A percentile compares a stretch with the other conserved stretches of the same genome.
Conservation (phyloP, 495 filamentous ascomycete genomes). For the Annulohypoxylon stygium region DNA sequence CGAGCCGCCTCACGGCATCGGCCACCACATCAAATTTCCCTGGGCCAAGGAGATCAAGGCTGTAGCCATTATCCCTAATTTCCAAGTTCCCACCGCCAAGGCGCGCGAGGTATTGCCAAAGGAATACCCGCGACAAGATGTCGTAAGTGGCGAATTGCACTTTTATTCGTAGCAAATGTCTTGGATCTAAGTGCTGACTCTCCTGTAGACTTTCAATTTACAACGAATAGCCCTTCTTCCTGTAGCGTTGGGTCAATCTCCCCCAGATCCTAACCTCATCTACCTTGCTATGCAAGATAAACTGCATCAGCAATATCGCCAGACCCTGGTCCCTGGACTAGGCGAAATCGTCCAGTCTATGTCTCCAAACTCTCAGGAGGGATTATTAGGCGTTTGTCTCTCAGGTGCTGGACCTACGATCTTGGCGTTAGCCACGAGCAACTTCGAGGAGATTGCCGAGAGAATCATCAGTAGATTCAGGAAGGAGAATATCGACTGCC, state of each 20-base stretch:
- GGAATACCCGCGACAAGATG: slow-evolving; percentile 79
- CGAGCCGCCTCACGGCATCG: slow-evolving; percentile 89
- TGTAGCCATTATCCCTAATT: slow-evolving; percentile 93
- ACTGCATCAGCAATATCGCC: slow-evolving; percentile 93
- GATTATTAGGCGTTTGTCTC: slow-evolving; percentile 90
- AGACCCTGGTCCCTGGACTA: slow-evolving; percentile 88
- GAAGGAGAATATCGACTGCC: slow-evolving; percentile 78
- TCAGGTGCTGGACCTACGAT: slow-evolving; percentile 96
- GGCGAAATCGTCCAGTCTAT: slow-evolving; percentile 90
- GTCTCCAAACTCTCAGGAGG: slow-evolving; percentile 84
- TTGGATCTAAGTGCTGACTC: slow-evolving; percentile 8
- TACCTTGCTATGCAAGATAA: slow-evolving; percentile 98
- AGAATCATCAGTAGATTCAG: slow-evolving; percentile 77
- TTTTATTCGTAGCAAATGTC: not conserved
- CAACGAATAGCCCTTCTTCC: slow-evolving; percentile 91
- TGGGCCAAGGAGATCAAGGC: slow-evolving; percentile 96
- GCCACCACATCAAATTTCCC: slow-evolving; percentile 90
- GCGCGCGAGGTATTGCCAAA: slow-evolving; percentile 85
- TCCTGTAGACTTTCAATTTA: slow-evolving; percentile 83
- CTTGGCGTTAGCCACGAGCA: slow-evolving; percentile 86
- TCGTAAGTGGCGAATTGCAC: slow-evolving; percentile 65
- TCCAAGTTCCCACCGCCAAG: slow-evolving; percentile 90
- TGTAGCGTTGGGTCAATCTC: slow-evolving; percentile 84
- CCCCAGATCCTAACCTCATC: slow-evolving; percentile 92
- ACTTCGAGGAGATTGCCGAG: slow-evolving; percentile 86